Evolutionary conservation across 345 rosid genomes (phyloP).

Genomic region (Excoecaria cochinchinensis): DNA sequence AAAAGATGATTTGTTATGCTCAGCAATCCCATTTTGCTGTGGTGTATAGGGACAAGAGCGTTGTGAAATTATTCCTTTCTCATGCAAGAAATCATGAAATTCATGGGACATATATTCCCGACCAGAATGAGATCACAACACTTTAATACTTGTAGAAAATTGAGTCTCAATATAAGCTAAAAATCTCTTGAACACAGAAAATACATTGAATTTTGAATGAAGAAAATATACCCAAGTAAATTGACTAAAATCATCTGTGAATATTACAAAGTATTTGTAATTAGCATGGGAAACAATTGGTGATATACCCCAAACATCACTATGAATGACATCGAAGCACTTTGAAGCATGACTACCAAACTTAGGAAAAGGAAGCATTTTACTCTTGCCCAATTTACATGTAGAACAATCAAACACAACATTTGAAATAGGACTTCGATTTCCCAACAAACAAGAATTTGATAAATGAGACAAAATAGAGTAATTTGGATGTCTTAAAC

Average conservation of each 20-base stretch:
- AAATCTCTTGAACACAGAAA: not conserved
- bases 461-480: not conserved
- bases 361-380: not conserved
- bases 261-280: not conserved
- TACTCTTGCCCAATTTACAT: not conserved
- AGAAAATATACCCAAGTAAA: not conserved
- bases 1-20: not conserved
- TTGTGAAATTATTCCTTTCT: not conserved
- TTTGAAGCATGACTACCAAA: not conserved
- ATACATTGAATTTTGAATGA: not conserved
- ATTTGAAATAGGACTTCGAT: not conserved
- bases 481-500: not conserved
- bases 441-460: not conserved
- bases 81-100: not conserved
- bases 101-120: not conserved
- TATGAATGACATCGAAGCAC: not conserved
- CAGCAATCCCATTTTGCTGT: not conserved
- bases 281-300: not conserved
- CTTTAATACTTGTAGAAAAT: not conserved
- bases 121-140: not conserved
- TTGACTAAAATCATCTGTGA: not conserved
- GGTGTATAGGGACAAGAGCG: not conserved
- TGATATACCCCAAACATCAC: not conserved
- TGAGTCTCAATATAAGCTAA: not conserved
- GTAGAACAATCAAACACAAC: not conserved